Percentiles rank a stretch among this genome's conserved stretches.
phyloP scores from a whole-genome alignment of 345 rosid species.

The Aegle marmelos region DNA sequence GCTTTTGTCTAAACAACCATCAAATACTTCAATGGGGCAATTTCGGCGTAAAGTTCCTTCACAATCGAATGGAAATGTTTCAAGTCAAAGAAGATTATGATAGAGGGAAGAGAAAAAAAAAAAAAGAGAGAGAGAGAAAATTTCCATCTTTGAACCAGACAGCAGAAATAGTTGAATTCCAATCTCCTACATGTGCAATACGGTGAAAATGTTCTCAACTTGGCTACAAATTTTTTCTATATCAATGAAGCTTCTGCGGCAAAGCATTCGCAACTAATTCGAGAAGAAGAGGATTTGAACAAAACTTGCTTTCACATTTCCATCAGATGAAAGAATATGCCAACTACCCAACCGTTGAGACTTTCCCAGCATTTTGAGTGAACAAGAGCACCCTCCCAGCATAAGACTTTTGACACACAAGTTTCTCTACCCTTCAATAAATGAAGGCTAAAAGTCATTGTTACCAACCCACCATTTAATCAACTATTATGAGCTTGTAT shows the following conservation, averaged over 20 bases:
- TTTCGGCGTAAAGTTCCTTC: too few species aligned
- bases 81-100: too few species aligned
- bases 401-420: neutral
- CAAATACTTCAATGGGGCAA: too few species aligned
- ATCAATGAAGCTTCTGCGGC: neutral
- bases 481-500: neutral
- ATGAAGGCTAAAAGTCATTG: neutral
- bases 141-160: neutral
- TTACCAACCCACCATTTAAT: conserved; percentile 1
- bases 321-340: neutral
- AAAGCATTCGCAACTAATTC: neutral
- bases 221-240: neutral
- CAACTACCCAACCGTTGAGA: conserved; percentile 12
- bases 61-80: too few species aligned
- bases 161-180: neutral
- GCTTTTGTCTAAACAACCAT: too few species aligned
- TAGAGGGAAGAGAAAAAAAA: too few species aligned
- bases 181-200: neutral
- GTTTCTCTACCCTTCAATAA: neutral
- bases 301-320: conserved; percentile 11
- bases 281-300: neutral
- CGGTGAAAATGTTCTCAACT: neutral
- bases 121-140: neutral
- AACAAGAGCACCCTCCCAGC: neutral
- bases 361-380: neutral